Conservation (phyloP, 371 early-diverging fungal species). For the Rhizopus microsporus region DNA sequence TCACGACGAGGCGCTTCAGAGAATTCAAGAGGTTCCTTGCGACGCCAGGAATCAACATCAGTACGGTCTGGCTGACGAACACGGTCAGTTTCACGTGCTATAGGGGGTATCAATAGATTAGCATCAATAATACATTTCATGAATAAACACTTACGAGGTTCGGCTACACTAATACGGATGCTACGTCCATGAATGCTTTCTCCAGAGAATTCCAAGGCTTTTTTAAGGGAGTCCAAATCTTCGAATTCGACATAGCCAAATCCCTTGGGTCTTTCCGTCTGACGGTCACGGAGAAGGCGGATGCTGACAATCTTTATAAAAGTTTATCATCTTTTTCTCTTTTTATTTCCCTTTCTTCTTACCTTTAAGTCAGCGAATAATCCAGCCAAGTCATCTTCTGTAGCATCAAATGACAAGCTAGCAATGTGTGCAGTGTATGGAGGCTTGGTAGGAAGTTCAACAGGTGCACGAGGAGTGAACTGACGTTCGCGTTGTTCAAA, state of each 20-base stretch:
- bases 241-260: slow-evolving; percentile 95
- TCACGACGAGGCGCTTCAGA: slow-evolving; percentile 47
- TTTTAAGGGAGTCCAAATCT: slow-evolving; percentile 76
- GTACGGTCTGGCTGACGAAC: slow-evolving; percentile 47
- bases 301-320: slow-evolving; percentile 56
- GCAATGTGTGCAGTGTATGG: slow-evolving; percentile 91
- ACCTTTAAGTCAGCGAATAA: slow-evolving; percentile 75
- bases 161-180: slow-evolving; percentile 87
- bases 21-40: slow-evolving; percentile 44
- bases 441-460: slow-evolving; percentile 78
- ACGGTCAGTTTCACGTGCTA: slow-evolving; percentile 41
- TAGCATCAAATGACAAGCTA: slow-evolving; percentile 83
- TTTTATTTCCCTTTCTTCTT: slow-evolving; percentile 3
- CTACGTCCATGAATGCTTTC: slow-evolving; percentile 64
- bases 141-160: slow-evolving; percentile 65
- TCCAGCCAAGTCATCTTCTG: slow-evolving; percentile 71
- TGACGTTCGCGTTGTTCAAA: slow-evolving; percentile 38
- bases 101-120: slow-evolving; percentile 1
- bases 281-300: slow-evolving; percentile 73
- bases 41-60: slow-evolving; percentile 56
- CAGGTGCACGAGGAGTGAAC: slow-evolving; percentile 53
- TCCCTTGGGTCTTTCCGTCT: slow-evolving; percentile 79
- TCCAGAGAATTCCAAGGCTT: slow-evolving; percentile 73
- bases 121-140: background rate
- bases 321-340: background rate